Evolutionary conservation across 2,329 filamentous ascomycete species (phyloP), one percentile per base, ranked within the genome.

Genomic region (Penicillium oxalicum): DNA sequence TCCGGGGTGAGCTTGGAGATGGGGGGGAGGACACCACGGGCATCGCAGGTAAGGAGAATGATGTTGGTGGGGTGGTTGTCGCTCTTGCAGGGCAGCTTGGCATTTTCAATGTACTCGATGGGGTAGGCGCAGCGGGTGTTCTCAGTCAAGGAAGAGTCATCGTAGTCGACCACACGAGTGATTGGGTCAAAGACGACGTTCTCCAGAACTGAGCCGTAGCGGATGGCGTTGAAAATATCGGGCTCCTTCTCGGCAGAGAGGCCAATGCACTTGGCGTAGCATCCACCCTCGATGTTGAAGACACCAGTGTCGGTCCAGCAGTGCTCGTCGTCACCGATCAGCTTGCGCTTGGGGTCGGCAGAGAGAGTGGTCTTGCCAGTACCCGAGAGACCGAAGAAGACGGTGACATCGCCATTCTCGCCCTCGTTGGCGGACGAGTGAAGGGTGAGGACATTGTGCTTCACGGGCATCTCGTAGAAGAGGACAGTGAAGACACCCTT

Each of bases 381-480:
- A 58, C 93, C 93, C 13, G 93, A 98, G 45, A 98, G 84, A 71
- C 93, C 93, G 76, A 98, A 98, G 86, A 98, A 98, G 63, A 98
- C 88, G 11, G 93, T 97, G 50, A 98, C 93, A 67, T 98, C 93
- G 59, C 93, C 93, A 56, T 88, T 76, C 79, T 87, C 81, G 64
- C 93, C 93, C 82, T 98, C 88, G 76, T 98, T 98, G 68, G 93
- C 93, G 7, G 93, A 98, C 12, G 93, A 98, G 81, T 98, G 93
- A 48, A 98, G 85, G 36, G 93, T 98, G 60, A 98, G 78, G 63
- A 98, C 91, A 73, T 97, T 94, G 83, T 98, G 93, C 84, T 96
- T 96, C 70, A 98, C 88, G 53, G 93, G 93, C 91, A 97, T 98
- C 80, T 98, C 93, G 79, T 97, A 98, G 82, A 95, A 98, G 70